Evolutionary conservation across 176 grass and related monocot species (phyloP).

Genomic region (barley (Hordeum vulgare)): MorexV3_pseudomolecules_assembly NC_058523.1:496040883-496041382

Average conservation of each 20-base stretch:
- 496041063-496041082: constrained; percentile 70
- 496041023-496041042: constrained; percentile 47
- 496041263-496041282: constrained; percentile 27
- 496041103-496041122: constrained; percentile 14
- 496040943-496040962: constrained; percentile 31
- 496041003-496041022: constrained; percentile 59
- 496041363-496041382: constrained; percentile 88
- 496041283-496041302: constrained; percentile 62
- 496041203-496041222: constrained; percentile 39
- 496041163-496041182: constrained; percentile 53
- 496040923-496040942: constrained; percentile 56
- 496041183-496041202: constrained; percentile 52
- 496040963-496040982: constrained; percentile 44
- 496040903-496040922: constrained; percentile 53
- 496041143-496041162: constrained; percentile 31
- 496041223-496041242: constrained; percentile 61
- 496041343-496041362: constrained; percentile 55
- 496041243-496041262: constrained; percentile 46
- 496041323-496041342: constrained; percentile 30
- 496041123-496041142: not conserved
- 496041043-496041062: constrained; percentile 45
- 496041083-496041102: constrained; percentile 25
- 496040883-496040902: constrained; percentile 29
- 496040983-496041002: constrained; percentile 41
- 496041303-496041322: constrained; percentile 67